Evolutionary conservation across 495 filamentous ascomycete genomes (phyloP), one percentile per base, ranked within the genome.

Genomic region (Astrothelium subdiscretum): DNA sequence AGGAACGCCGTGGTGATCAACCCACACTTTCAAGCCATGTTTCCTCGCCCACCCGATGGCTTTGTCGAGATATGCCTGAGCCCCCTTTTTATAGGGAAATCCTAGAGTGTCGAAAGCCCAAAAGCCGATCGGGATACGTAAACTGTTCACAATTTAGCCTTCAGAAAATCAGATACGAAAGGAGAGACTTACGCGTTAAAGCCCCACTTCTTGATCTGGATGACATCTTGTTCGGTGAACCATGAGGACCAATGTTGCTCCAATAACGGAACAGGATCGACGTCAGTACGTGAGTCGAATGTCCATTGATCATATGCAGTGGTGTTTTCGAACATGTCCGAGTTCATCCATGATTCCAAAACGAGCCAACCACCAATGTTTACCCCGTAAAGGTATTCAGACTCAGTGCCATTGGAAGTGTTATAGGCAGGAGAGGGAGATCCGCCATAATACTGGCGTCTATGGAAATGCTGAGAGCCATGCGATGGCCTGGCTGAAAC

Each of bases 121-220:
- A 65, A 71, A 79, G 10, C 74, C 73, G 59, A 76, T 70, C 1
- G 76, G 76, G 57, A 78, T 79, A 8, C 75, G 70, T 15, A 78
- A 52, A 13, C 38, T 66, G 43, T 52, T 18, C 22, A 51, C 3
- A 15, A 11, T 8, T 54, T 20, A 54, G 15, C 26, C n/a, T 22
- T 32, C 15, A n/a, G 31, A 4, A 26, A 35, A 10, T 8, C 31
- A 44, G n/a, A 66, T 5, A 35, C 15, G n/a, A 58, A 8, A 11
- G 27, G 22, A 24, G 58, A 57, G 43, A 59, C 32, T 57, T 32
- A 60, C 48, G 71, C 72, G 66, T 77, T 78, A 61, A 77, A 67
- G 31, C 76, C 76, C 61, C 73, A 68, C 26, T 69, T 66, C 2
- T 67, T 67, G 31, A 77, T 67, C 3, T 65, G 59, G 27, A 65